Evolutionary conservation across 352 stramenopile genomes (phyloP), one percentile per base, ranked within the genome.

Genomic region (Globisporangium echinulatum): DNA sequence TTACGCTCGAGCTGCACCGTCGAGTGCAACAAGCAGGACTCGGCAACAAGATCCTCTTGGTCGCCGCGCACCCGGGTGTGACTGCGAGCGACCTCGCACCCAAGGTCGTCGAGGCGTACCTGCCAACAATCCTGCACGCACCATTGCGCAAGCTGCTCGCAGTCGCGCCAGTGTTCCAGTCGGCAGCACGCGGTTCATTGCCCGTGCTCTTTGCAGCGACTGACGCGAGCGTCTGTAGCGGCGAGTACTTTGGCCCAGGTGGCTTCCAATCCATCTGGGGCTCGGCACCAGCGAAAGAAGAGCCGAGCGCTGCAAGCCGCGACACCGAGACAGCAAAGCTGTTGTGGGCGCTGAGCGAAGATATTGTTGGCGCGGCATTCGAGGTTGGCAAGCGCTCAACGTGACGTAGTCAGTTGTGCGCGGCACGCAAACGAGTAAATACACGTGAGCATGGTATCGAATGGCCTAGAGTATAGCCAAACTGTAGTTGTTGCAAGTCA

Each of bases 1-100:
- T 90, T 60, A 87, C 71, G 19, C 82, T 70, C 57, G 79, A 90
- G 53, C 60, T 90, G 13, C 66, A 82, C 15, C 75, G 76, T 7
- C 75, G 77, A 0, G 40, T 87, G 8, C 39, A 62, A n/a, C 5
- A 4, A 11, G 43, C 43, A 1, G 72, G 68, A 7, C 36, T 79
- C 42, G 33, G 48, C 1, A 56, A 56, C 36, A 54, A 66, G 9
- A 63, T 85, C 19, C 17, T 78, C 11, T 67, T 63, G 5, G 62
- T 85, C 33, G 71, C 66, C 7, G 54, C 55, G 5, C 64, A 71
- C 49, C 64, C 64, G 14, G 64, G 64, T 13, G 39, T 68, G 39
- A 59, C 66, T 2, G 33, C 56, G 11, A 73, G 65, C 7, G 65
- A 75, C 3, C 49, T 76, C 19, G 56, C 51, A 0, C 59, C 52